A percentile compares a stretch with the other conserved stretches of the same genome.
Conservation (phyloP, 176 grass and related monocot species). For the barley (Hordeum vulgare) region DNA sequence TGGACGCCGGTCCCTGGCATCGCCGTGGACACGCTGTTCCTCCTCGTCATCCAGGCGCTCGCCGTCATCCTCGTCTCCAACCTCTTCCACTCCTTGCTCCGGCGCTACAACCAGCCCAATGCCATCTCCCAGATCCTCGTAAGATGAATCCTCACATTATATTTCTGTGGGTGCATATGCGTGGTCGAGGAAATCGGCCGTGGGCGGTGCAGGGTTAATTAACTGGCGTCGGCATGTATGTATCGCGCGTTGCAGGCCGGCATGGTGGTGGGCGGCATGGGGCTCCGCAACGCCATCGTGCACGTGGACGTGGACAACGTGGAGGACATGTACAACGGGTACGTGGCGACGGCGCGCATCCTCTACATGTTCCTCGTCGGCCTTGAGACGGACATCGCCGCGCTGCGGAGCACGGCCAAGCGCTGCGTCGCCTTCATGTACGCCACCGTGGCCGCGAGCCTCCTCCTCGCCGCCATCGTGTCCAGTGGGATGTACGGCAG, state of each 20-base stretch:
- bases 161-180: neutral
- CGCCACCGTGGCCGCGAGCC: constrained; percentile 41
- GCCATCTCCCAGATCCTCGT: constrained; percentile 46
- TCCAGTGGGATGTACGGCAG: constrained; percentile 46
- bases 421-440: constrained; percentile 39
- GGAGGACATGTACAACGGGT: constrained; percentile 41
- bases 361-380: constrained; percentile 52
- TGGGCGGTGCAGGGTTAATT: neutral
- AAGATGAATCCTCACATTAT: neutral
- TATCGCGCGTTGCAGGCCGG: constrained; percentile 10
- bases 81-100: constrained; percentile 39
- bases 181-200: neutral
- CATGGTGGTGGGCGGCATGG: constrained; percentile 29
- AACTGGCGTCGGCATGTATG: neutral
- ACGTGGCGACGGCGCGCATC: constrained; percentile 2
- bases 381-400: constrained; percentile 30
- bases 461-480: constrained; percentile 22
- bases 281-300: constrained; percentile 28
- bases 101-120: constrained; percentile 41
- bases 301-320: constrained; percentile 53
- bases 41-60: constrained; percentile 33
- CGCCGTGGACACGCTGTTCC: constrained; percentile 41
- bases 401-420: constrained; percentile 8
- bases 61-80: constrained; percentile 28
- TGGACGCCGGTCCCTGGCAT: constrained; percentile 34